These are phyloP conservation scores for Trifolium fragiferum DNA, from an alignment of 306 rosid species.

Conservation along the genomic window DNA sequence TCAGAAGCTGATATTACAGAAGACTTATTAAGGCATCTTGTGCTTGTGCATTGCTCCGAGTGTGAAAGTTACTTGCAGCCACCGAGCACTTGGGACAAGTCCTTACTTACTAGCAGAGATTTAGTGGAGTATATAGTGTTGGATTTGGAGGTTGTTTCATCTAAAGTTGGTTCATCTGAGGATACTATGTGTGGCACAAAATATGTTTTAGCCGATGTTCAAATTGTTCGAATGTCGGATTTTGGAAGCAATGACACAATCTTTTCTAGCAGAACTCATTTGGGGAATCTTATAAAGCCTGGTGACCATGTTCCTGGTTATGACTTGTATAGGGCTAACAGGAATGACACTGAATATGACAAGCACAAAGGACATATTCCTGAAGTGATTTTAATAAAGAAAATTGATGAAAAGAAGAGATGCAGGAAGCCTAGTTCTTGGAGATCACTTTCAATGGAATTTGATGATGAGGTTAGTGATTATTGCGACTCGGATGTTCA, in stretches of 20 bases:
- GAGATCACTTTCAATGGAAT: too few relatives aligned
- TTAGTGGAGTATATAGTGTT: background rate
- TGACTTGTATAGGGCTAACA: background rate
- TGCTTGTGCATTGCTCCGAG: background rate
- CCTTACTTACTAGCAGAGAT: background rate
- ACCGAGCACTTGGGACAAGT: background rate
- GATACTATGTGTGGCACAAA: background rate
- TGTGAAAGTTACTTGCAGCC: background rate
- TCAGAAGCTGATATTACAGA: background rate
- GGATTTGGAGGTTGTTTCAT: background rate
- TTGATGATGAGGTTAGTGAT: too few relatives aligned
- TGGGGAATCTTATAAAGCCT: background rate
- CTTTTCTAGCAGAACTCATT: background rate
- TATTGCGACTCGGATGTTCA: background rate
- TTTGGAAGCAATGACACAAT: background rate
- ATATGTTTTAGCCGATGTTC: background rate
- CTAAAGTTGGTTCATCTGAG: background rate
- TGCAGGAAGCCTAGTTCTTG: background rate
- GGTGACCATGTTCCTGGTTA: background rate
- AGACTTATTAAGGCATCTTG: background rate
- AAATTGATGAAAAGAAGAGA: background rate
- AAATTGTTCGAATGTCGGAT: background rate
- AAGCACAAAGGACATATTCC: background rate
- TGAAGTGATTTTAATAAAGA: background rate
- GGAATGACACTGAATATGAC: background rate